These are phyloP conservation scores for Vanrija pseudolonga DNA, from an alignment of 1,284 basidiomycete genomes.

Conservation along the genomic window DNA sequence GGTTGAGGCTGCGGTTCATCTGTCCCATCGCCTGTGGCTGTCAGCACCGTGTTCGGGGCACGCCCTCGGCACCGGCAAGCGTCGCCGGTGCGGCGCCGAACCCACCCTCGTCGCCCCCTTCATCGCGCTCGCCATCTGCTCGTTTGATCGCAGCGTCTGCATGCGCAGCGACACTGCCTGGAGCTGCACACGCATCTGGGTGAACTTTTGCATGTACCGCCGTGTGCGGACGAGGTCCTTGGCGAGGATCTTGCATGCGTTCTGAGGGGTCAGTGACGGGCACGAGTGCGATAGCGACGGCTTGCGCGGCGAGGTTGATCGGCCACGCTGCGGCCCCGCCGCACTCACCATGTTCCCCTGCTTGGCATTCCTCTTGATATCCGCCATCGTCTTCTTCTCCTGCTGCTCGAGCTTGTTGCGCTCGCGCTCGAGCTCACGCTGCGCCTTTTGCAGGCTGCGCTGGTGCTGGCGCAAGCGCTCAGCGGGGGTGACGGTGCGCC, in stretches of 20 bases:
- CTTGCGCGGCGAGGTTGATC: not conserved
- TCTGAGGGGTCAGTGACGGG: slow-evolving; percentile 56
- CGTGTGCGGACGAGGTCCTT: slow-evolving; percentile 96
- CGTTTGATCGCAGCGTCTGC: slow-evolving; percentile 93
- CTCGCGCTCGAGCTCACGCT: slow-evolving; percentile 94
- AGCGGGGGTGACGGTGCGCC: slow-evolving; percentile 87
- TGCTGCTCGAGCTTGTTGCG: slow-evolving; percentile 89
- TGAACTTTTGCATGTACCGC: slow-evolving; percentile 95
- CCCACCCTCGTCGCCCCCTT: slow-evolving; percentile 89
- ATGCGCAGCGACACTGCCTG: slow-evolving; percentile 95
- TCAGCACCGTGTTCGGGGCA: not conserved
- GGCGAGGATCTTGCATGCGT: slow-evolving; percentile 98
- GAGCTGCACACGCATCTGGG: slow-evolving; percentile 97
- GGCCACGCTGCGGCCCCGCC: not conserved
- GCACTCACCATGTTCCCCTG: slow-evolving; percentile 82
- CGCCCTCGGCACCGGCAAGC: not conserved
- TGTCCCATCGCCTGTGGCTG: slow-evolving; percentile 82
- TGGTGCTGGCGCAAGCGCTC: slow-evolving; percentile 96
- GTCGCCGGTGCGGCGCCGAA: not conserved
- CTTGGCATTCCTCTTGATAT: slow-evolving; percentile 96
- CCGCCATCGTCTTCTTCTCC: slow-evolving; percentile 86
- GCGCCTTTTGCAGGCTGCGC: slow-evolving; percentile 89
- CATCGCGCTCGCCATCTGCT: slow-evolving; percentile 99
- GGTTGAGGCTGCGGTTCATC: slow-evolving; percentile 94
- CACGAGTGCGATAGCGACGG: no score